phyloP scores from a whole-genome alignment of 1,284 basidiomycete genomes.

The Xerocomus nothofagi region DNA sequence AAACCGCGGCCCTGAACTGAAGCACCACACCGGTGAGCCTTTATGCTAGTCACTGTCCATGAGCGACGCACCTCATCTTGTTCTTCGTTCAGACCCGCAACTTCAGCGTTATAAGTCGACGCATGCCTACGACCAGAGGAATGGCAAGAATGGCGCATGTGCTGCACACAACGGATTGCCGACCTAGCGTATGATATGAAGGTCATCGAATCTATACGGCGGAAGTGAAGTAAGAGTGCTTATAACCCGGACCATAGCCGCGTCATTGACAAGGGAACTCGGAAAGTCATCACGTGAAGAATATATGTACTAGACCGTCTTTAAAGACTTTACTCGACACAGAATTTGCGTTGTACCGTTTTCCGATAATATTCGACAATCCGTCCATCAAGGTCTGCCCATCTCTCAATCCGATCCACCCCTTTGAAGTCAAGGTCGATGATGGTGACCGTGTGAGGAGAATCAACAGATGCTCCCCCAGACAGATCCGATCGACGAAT shows the following conservation, averaged over 20 bases:
- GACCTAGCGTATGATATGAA: slow-evolving; percentile 13
- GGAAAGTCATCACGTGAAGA: slow-evolving; percentile 26
- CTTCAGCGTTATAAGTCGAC: slow-evolving; percentile 71
- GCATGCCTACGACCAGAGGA: slow-evolving; percentile 10
- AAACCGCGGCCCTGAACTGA: slow-evolving; percentile 79
- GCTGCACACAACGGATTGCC: slow-evolving; percentile 3
- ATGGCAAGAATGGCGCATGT: background rate
- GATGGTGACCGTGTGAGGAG: slow-evolving; percentile 52
- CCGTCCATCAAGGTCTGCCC: slow-evolving; percentile 72
- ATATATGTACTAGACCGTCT: too few species aligned
- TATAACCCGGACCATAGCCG: slow-evolving; percentile 24
- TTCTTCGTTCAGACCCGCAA: slow-evolving; percentile 83
- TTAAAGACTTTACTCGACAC: slow-evolving; percentile 37
- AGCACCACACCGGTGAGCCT: background rate
- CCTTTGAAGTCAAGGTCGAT: slow-evolving; percentile 90
- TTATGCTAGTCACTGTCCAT: background rate
- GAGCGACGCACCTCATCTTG: slow-evolving; percentile 69
- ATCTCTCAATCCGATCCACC: slow-evolving; percentile 63
- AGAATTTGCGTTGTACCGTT: slow-evolving; percentile 35
- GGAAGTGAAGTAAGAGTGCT: background rate
- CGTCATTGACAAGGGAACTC: background rate
- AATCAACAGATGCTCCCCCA: slow-evolving; percentile 5
- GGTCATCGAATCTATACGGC: slow-evolving; percentile 13
- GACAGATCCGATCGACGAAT: slow-evolving; percentile 31
- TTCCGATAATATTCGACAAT: slow-evolving; percentile 57